Evolutionary conservation across 208 protist genomes (phyloP).

Genomic region (Trichomonas vaginalis): DNA sequence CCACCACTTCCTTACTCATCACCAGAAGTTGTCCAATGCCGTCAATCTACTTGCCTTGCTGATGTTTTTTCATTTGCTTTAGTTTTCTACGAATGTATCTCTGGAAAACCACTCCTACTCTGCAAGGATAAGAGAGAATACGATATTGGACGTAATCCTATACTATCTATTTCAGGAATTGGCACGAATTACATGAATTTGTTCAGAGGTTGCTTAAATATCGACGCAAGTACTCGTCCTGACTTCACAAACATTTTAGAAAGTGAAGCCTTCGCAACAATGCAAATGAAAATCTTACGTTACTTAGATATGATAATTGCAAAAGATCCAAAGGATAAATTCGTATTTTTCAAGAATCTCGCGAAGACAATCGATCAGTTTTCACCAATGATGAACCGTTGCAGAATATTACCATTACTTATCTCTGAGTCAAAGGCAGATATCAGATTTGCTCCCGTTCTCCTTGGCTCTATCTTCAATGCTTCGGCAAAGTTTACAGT

Average conservation of each 20-base stretch:
- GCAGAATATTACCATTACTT: background rate
- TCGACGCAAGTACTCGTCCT: background rate
- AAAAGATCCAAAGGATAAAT: slow-evolving; percentile 16
- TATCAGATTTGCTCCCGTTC: background rate
- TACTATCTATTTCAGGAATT: background rate
- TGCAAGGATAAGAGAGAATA: background rate
- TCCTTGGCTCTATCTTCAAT: background rate
- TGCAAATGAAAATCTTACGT: background rate
- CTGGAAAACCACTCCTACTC: background rate
- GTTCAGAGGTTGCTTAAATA: background rate
- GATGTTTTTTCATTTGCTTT: slow-evolving; percentile 7
- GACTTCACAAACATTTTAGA: background rate
- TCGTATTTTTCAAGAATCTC: background rate
- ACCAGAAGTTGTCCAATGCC: background rate
- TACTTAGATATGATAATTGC: background rate
- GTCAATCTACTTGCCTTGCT: background rate
- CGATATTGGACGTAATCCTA: background rate
- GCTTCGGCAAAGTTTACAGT: background rate
- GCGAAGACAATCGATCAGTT: background rate
- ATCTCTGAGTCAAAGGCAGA: background rate
- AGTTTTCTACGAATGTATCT: background rate
- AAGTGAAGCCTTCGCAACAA: background rate
- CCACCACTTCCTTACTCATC: background rate
- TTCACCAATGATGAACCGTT: background rate
- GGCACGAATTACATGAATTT: background rate